phyloP scores from a whole-genome alignment of 1,139 yeast genomes.

The Neolecta irregularis region DNA sequence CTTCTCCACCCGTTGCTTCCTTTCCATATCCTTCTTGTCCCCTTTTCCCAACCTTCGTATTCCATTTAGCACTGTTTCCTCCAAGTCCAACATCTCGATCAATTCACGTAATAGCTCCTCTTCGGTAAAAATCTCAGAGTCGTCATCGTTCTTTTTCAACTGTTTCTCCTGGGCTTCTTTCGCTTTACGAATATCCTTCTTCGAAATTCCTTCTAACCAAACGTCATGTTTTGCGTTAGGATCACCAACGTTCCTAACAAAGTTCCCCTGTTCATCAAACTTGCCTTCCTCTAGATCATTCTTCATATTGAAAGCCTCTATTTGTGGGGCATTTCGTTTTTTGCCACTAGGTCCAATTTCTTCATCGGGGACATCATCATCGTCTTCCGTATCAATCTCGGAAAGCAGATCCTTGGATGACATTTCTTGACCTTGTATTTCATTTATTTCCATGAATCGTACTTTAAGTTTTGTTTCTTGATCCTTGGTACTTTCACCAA shows the following conservation, averaged over 20 bases:
- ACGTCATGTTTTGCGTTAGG: conserved; percentile 31
- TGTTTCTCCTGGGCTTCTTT: conserved; percentile 16
- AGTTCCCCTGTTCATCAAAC: conserved; percentile 51
- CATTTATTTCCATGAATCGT: conserved; percentile 20
- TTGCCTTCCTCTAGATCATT: conserved; percentile 45
- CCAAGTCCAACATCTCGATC: conserved; percentile 36
- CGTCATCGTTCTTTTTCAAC: conserved; percentile 12
- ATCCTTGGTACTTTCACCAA: too few species aligned
- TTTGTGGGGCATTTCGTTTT: conserved; percentile 27
- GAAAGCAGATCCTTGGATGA: conserved; percentile 18
- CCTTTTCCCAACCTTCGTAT: conserved; percentile 29
- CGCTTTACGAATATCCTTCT: conserved; percentile 30
- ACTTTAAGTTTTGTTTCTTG: conserved; percentile 13
- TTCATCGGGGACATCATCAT: conserved; percentile 12
- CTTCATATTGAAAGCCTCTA: conserved; percentile 49
- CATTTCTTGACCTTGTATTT: conserved; percentile 23
- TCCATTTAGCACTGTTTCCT: conserved; percentile 52
- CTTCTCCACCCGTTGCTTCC: conserved; percentile 15
- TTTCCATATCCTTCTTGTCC: conserved; percentile 22
- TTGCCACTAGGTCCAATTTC: conserved; percentile 16
- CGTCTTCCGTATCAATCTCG: conserved; percentile 20
- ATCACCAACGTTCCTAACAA: conserved; percentile 30
- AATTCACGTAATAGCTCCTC: conserved; percentile 19
- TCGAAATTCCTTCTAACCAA: conserved; percentile 35
- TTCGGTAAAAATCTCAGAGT: conserved; percentile 8